Evolutionary conservation across 495 filamentous ascomycete genomes (phyloP), one percentile per base, ranked within the genome.

Genomic region (Xylaria curta): DNA sequence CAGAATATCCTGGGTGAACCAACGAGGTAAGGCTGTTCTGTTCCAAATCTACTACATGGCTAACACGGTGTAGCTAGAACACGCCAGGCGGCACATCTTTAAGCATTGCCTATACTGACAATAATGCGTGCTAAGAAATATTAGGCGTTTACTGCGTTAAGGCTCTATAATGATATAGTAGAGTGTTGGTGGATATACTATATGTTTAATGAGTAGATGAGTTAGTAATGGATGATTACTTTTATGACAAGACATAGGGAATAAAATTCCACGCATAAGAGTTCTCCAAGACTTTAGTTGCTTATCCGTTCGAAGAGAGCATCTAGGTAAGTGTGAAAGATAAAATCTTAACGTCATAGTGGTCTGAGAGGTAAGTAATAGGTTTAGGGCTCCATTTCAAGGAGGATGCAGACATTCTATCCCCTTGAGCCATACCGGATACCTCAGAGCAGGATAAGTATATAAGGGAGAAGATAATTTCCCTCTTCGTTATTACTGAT

Each of bases 1-100:
- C 77, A 92, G 76, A 90, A 90, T 69, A 74, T 97, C 42, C 91
- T 97, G 79, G 92, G 88, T n/a, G 89, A 85, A 53, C 69, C 72
- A 1, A 72, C 66, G n/a, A 70, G 51, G 67, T 74, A 71, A 15
- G 60, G 63, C 40, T 28, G 1, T 54, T 44, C 26, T 54, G 33
- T n/a, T 53, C 15, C 6, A 54, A 13, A 26, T 40, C 24, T 26
- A 42, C 46, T 21, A 49, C 53, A 42, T 6, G 19, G 36, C 54
- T 71, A 21, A 71, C 51, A 49, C 2, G 17, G n/a, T 40, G 36
- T 66, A 71, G 69, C 40, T 71, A 71, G 69, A n/a, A 59, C 62
- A 66, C 62, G 24, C 26, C 47, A 60, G 9, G 19, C 10, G 38
- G 1, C 69, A 51, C 47, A 66, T 60, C 61, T 71, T 19, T 71